These are phyloP conservation scores for Euryodendron excelsum DNA, from an alignment of 148 eudicot genomes.

Conservation along the genomic window DNA sequence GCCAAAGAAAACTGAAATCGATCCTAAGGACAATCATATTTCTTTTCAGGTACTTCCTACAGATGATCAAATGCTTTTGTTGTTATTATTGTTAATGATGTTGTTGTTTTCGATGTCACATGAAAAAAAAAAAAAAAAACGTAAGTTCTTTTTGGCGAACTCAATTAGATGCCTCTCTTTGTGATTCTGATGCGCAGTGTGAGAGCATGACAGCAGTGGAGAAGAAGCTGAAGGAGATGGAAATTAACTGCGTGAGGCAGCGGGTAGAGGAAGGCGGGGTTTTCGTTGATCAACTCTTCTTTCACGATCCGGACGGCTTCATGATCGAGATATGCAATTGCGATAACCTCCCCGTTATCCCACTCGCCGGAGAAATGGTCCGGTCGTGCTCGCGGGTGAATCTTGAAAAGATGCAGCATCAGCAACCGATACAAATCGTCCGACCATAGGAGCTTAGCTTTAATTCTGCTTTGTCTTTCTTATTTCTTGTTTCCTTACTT, in stretches of 20 bases:
- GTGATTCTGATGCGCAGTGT: slow-evolving; percentile 40
- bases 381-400: slow-evolving; percentile 62
- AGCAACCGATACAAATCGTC: slow-evolving; percentile 35
- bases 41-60: slow-evolving; percentile 70
- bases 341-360: slow-evolving; percentile 68
- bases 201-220: slow-evolving; percentile 86
- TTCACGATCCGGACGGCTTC: slow-evolving; percentile 93
- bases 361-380: slow-evolving; percentile 52
- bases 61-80: neutral
- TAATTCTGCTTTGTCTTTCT: neutral
- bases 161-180: too few species aligned
- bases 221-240: slow-evolving; percentile 75
- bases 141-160: too few species aligned
- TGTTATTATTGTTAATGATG: too few species aligned
- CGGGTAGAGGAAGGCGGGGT: slow-evolving; percentile 77
- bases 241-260: slow-evolving; percentile 45
- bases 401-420: slow-evolving; percentile 36
- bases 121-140: neutral
- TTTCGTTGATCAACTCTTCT: slow-evolving; percentile 73
- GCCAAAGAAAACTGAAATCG: slow-evolving; percentile 61
- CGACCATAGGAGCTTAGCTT: slow-evolving; percentile 13
- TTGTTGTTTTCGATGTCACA: too few species aligned
- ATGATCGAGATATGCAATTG: slow-evolving; percentile 92
- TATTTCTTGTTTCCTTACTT: too few species aligned
- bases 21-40: slow-evolving; percentile 86